Conservation (phyloP, 2,329 filamentous ascomycete genomes). For the Aspergillus melleus region DNA sequence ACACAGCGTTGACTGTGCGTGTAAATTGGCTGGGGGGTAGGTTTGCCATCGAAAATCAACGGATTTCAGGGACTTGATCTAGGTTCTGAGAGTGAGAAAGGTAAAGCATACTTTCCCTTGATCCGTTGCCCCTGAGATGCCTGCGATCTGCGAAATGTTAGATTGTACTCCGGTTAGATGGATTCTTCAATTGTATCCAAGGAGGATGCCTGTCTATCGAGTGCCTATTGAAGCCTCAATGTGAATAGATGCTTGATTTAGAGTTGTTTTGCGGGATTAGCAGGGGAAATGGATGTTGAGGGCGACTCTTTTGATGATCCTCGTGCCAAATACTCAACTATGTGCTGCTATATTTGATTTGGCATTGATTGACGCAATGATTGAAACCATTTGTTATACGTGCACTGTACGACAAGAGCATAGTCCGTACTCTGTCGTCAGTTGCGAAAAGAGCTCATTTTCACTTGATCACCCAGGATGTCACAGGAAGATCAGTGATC, state of each 20-base stretch:
- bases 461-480: too few relatives aligned
- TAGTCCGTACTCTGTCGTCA: too few relatives aligned
- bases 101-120: not conserved
- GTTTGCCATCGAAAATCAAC: not conserved
- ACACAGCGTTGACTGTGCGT: not conserved
- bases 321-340: not conserved
- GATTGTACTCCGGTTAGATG: not conserved
- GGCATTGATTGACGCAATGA: not conserved
- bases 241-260: not conserved
- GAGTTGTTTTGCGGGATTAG: not conserved
- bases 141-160: not conserved
- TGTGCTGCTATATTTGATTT: not conserved
- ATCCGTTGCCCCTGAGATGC: not conserved
- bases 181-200: not conserved
- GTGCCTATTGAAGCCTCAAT: not conserved
- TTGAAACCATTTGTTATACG: too few relatives aligned
- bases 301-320: not conserved
- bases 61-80: not conserved
- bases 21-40: not conserved
- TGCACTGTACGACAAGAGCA: too few relatives aligned
- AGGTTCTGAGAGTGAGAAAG: too few relatives aligned
- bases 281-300: not conserved
- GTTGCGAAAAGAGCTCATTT: not conserved
- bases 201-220: too few relatives aligned
- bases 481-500: not conserved